Evolutionary conservation across 257 asterid species (phyloP).

Genomic region (Penstemon barbatus): DNA sequence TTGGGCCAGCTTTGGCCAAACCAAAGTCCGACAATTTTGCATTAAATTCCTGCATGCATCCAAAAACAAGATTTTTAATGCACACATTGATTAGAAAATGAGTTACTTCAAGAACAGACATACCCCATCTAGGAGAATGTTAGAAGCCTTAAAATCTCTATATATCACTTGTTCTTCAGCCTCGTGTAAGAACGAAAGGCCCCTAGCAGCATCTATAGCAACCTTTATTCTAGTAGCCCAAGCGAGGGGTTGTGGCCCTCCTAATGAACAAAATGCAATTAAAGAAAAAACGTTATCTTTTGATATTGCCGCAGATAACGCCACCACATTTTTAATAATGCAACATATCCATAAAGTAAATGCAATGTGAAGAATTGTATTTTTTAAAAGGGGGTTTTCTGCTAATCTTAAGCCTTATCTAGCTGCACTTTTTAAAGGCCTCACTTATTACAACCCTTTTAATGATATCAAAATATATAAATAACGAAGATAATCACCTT

Average conservation of each 20-base stretch:
- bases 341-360: neutral
- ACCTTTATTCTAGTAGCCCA: conserved; percentile 76
- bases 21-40: conserved; percentile 70
- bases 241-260: conserved; percentile 64
- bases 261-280: conserved; percentile 16
- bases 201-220: conserved; percentile 72
- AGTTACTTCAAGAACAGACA: neutral
- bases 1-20: conserved; percentile 66
- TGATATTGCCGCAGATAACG: too few species aligned
- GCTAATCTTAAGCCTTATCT: neutral
- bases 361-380: neutral
- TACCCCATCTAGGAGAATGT: conserved; percentile 74
- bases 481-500: too few species aligned
- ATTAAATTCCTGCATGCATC: conserved; percentile 53
- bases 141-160: conserved; percentile 70
- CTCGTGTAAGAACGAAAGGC: conserved; percentile 70
- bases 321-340: too few species aligned
- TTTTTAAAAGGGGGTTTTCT: neutral
- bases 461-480: neutral
- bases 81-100: neutral
- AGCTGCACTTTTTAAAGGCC: too few species aligned
- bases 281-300: too few species aligned
- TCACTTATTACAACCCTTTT: neutral
- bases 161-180: conserved; percentile 57
- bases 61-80: neutral